Conservation (phyloP, 345 rosid species). For the Zanthoxylum bungeanum region DNA sequence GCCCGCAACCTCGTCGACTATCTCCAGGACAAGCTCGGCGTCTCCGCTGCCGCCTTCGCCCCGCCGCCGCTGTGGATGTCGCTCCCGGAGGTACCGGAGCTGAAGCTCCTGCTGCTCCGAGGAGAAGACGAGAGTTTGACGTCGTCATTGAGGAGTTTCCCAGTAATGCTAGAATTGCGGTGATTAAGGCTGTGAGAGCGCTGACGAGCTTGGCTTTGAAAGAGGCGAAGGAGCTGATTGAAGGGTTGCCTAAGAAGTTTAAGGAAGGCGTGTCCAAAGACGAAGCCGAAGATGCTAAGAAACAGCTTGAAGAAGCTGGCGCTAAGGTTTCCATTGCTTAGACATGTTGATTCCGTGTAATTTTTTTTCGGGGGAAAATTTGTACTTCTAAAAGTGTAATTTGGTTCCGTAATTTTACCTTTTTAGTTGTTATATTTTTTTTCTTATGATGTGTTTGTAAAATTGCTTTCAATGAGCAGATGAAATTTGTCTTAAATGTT, state of each 20-base stretch:
- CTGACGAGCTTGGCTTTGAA: constrained; percentile 77
- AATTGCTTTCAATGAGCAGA: no score
- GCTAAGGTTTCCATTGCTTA: constrained; percentile 63
- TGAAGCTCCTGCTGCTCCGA: constrained; percentile 35
- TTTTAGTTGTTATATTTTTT: no score
- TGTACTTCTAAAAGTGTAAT: background rate
- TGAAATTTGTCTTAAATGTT: no score
- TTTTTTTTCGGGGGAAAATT: background rate
- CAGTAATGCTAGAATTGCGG: constrained; percentile 62
- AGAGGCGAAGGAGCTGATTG: constrained; percentile 85
- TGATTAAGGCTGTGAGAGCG: constrained; percentile 78
- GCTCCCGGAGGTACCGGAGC: constrained; percentile 31
- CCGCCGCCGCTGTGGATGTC: constrained; percentile 44
- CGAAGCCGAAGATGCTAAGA: constrained; percentile 89
- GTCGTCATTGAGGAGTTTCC: constrained; percentile 80
- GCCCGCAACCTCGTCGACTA: constrained; percentile 72
- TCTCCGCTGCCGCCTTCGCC: constrained; percentile 72
- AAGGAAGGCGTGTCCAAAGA: constrained; percentile 72
- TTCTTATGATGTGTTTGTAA: no score
- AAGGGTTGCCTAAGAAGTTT: constrained; percentile 86
- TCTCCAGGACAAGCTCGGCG: constrained; percentile 83
- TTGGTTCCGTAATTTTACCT: background rate
- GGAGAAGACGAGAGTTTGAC: constrained; percentile 85
- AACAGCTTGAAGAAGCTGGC: constrained; percentile 84
- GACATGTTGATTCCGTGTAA: background rate